Evolutionary conservation across 768 basidiomycete genomes (phyloP), one percentile per base, ranked within the genome.

Genomic region (Serendipita sp.): DNA sequence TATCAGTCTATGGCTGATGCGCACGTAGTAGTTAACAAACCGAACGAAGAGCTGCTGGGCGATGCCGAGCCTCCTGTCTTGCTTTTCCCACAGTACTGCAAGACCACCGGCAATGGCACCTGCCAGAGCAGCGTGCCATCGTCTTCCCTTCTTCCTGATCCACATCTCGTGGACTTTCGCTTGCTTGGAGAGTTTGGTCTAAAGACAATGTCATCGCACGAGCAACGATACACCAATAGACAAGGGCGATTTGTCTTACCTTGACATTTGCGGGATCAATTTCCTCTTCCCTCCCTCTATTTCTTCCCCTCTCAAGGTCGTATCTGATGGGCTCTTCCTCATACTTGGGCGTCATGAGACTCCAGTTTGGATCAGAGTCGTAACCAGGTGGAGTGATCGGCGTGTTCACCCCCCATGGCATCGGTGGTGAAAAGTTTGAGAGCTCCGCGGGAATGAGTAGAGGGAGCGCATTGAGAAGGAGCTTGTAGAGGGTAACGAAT

Each of bases 31-130:
- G 17, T 24, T 20, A 22, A 74, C 83, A 58, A 63, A 84, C 90
- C 91, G 82, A 60, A 95, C 91, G 73, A 95, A 90, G 67, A 93
- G 70, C 72, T 94, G 92, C 68, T 94, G 90, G 0, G 86, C 86
- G 65, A 93, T 86, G 17, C 80, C 79, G 16, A 76, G 73, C 63
- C 88, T 75, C 38, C 87, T 72, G 2, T 78, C 78, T 65, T 74
- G 76, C 70, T 82, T 89, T 75, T 93, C 91, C 70, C 85, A 90
- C 70, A 85, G 76, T 44, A 95, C 82, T 1, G 84, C 84, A 2
- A 86, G 63, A 1, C 81, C 82, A 14, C 89, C 89, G 0, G 88
- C 83, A 22, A 90, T 65, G 0, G 84, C 79, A 7, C 91, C 91
- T 1, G 92, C 90, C 17, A 88, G 66, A 0, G 87, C 80, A 2